Evolutionary conservation across 148 eudicot genomes (phyloP), one percentile per base, ranked within the genome.

Genomic region (Bassia scoparia): DNA sequence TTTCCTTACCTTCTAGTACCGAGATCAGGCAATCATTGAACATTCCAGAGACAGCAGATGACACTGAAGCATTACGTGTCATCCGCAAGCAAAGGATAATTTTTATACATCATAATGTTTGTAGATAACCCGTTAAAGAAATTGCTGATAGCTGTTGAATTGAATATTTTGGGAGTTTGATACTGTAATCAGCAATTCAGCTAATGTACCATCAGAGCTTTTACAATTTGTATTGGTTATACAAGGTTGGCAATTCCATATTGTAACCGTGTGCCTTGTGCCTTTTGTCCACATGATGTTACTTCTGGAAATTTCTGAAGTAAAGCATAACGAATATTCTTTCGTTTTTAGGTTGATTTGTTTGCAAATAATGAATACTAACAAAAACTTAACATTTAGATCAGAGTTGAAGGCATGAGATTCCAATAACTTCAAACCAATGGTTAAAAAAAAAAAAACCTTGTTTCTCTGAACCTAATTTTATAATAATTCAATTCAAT

Each of bases 61-160:
- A 88, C 44, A 87, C 86, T 24, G 88, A 88, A 79, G 88, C 90
- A 24, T 77, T 93, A 68, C 86, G 86, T 34, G 81, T 81, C 80
- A 88, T 88, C 66, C 90, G 96, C 52, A 68, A 72, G 98, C 98
- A 16, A 93, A 93, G 75, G 93, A 90, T 77, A 80, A 82, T 30
- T 90, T 89, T 60, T 92, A 90, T 83, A 46, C 1, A 35, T 55
- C 31, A 26, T n/a, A 38, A n/a, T 74, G 52, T n/a, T n/a, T 64
- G 69, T 65, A 76, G 41, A n/a, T 37, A 75, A 61, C 55, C 20
- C 37, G 33, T 46, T 33, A 37, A 53, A 37, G 29, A 54, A 18
- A 15, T 29, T 18, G 30, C 30, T 20, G 9, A 23, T 52, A 33
- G 76, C 17, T 35, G 30, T 44, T 53, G 27, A 8, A 35, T 60